phyloP scores from a whole-genome alignment of 148 eudicot genomes.

The Chenopodium suecicum region DNA sequence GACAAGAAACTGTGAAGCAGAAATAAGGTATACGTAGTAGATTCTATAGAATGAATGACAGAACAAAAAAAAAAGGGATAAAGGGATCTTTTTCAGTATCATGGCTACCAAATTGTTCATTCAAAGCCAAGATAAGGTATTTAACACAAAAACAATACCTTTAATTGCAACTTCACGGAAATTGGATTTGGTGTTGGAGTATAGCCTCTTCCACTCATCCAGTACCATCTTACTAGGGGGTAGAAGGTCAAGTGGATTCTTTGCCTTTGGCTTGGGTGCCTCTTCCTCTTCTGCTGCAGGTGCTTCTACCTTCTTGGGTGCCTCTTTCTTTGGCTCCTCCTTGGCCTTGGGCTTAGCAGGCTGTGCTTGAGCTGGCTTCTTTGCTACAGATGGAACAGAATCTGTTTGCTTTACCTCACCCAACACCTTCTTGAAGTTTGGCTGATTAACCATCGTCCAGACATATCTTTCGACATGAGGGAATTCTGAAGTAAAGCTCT shows the following conservation, averaged over 20 bases:
- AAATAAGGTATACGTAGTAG: background rate
- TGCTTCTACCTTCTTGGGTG: slow-evolving; percentile 43
- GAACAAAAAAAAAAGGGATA: background rate
- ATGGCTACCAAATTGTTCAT: background rate
- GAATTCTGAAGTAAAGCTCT: slow-evolving; percentile 70
- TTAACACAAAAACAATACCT: slow-evolving; percentile 35
- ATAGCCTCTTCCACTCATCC: slow-evolving; percentile 90
- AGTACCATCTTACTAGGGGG: slow-evolving; percentile 82
- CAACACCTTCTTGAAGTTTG: slow-evolving; percentile 59
- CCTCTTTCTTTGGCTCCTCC: slow-evolving; percentile 59
- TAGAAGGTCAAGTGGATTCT: slow-evolving; percentile 78
- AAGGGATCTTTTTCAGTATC: background rate
- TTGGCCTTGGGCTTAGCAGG: slow-evolving; percentile 49
- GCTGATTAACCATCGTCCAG: slow-evolving; percentile 80
- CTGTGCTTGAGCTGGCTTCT: slow-evolving; percentile 39
- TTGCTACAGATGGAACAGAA: slow-evolving; percentile 51
- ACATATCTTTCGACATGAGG: slow-evolving; percentile 81
- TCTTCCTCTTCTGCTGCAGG: slow-evolving; percentile 53
- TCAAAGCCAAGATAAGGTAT: background rate
- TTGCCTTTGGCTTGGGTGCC: slow-evolving; percentile 80
- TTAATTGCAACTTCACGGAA: slow-evolving; percentile 90
- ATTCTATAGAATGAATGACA: background rate
- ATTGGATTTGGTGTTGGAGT: slow-evolving; percentile 78
- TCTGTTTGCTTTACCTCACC: slow-evolving; percentile 59
- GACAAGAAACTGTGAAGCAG: background rate